Evolutionary conservation across 1,139 yeast species (phyloP).

Genomic region (Candida tropicalis): DNA sequence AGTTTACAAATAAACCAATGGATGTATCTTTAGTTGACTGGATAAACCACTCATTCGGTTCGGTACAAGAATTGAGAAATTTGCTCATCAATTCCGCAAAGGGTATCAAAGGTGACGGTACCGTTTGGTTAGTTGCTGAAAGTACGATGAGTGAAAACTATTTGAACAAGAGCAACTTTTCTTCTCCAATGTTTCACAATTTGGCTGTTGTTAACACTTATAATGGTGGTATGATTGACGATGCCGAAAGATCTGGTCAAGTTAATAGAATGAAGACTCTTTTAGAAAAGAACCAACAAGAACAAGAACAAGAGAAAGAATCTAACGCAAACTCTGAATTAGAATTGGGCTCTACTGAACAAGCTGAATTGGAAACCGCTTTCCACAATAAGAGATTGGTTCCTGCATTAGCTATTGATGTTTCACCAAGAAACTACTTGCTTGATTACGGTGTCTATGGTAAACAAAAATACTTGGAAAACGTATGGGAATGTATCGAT

Average conservation of each 20-base stretch:
- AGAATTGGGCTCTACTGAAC: conserved; percentile 42
- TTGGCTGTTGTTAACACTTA: conserved; percentile 75
- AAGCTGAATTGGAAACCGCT: conserved; percentile 43
- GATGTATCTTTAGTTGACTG: conserved; percentile 42
- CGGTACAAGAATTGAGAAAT: conserved; percentile 66
- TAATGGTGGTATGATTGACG: conserved; percentile 69
- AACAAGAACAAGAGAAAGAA: conserved; percentile 17
- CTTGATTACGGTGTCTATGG: conserved; percentile 79
- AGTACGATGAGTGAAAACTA: conserved; percentile 38
- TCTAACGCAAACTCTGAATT: conserved; percentile 20
- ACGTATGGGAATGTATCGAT: conserved; percentile 71
- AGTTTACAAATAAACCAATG: conserved; percentile 39
- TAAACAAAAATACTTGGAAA: conserved; percentile 64
- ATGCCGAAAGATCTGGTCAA: conserved; percentile 55
- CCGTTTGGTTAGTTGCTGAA: conserved; percentile 73
- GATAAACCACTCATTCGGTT: conserved; percentile 64
- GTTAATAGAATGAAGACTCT: conserved; percentile 35
- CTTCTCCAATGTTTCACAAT: conserved; percentile 38
- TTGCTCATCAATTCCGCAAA: conserved; percentile 61
- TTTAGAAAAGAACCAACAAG: conserved; percentile 19
- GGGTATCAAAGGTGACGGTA: conserved; percentile 74
- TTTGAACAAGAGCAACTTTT: conserved; percentile 16
- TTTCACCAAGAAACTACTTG: conserved; percentile 67
- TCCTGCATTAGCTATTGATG: conserved; percentile 71
- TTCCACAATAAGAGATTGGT: conserved; percentile 48